Evolutionary conservation across 305 asterid species (phyloP).

Genomic region (Plantago coronopus): DNA sequence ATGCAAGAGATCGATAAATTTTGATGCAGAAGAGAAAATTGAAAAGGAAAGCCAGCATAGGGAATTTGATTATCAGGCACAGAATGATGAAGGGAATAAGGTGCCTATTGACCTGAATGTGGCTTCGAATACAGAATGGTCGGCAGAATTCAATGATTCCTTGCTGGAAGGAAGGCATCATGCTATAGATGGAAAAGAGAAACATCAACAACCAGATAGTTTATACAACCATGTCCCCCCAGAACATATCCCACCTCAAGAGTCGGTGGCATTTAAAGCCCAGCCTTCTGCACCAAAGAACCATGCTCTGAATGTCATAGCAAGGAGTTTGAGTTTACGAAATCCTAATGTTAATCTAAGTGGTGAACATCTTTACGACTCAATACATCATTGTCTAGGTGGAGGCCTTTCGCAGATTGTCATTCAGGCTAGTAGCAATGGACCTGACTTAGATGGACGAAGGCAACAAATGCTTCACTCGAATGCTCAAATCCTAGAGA

Average conservation of each 20-base stretch:
- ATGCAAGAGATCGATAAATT: constrained; percentile 59
- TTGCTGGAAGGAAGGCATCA: constrained; percentile 29
- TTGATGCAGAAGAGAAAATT: constrained; percentile 39
- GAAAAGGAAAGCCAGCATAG: constrained; percentile 31
- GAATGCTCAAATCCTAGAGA: constrained; percentile 31
- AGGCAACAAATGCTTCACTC: constrained; percentile 34
- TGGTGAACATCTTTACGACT: constrained; percentile 30
- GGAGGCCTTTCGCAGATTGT: constrained; percentile 32
- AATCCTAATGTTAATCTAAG: constrained; percentile 34
- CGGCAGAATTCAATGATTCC: constrained; percentile 25
- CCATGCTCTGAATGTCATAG: constrained; percentile 52
- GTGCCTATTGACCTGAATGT: constrained; percentile 37
- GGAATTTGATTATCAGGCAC: constrained; percentile 30
- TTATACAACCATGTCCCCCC: constrained; percentile 20
- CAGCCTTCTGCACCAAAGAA: constrained; percentile 33
- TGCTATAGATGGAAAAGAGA: constrained; percentile 24
- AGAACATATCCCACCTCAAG: constrained; percentile 28
- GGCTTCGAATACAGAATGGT: constrained; percentile 32
- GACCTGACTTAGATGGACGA: constrained; percentile 26
- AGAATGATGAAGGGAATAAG: constrained; percentile 32
- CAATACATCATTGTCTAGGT: constrained; percentile 33
- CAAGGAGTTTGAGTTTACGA: constrained; percentile 44
- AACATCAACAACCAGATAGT: constrained; percentile 28
- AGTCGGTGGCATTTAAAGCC: constrained; percentile 25
- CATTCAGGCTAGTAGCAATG: constrained; percentile 32